Evolutionary conservation across 208 protist genomes (phyloP), one percentile per base, ranked within the genome.

Genomic region (Acanthamoeba triangularis): DNA sequence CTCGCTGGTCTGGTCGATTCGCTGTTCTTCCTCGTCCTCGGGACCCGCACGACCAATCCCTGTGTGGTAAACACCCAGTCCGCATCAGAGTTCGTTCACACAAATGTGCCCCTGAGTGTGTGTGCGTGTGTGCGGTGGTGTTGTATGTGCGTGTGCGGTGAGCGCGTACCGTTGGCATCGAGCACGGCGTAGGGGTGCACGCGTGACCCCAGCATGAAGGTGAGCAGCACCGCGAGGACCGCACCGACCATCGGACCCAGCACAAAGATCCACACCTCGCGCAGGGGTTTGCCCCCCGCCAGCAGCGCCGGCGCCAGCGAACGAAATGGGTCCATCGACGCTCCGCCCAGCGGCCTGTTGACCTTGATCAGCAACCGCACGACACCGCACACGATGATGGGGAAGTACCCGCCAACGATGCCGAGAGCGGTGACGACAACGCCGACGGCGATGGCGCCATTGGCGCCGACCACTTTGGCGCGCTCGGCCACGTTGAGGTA

Each of bases 271-370:
- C 76, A 85, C 35, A 85, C 76, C 76, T 85, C 76, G 35, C 41
- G 33, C 76, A 85, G 47, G 28, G 76, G 23, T 11, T 47, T 85
- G 41, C 76, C 76, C 2, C 76, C 76, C 7, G 41, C 76, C 18
- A 85, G 41, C 76, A 85, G 76, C 41, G 76, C 76, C 41, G 76
- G 76, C 23, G 76, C 76, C 18, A 85, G 76, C 76, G 76, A 85
- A 20, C 76, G 76, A 14, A 56, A 49, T 3, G 76, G 76, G 76
- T 85, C 41, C 76, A 85, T 85, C 25, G 76, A 85, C 6, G 47
- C 23, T 6, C 76, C 76, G 18, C 44, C 76, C 35, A 85, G 76
- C 35, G 76, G 35, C 76, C 76, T 85, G 76, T n/a, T 0, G 7
- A 11, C 11, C 16, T 30, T 10, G 14, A n/a, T n/a, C 23, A n/a